Percentiles rank a stretch among this genome's conserved stretches.
These are phyloP conservation scores for Umbelopsis vinacea DNA, from an alignment of 192 early-diverging fungal genomes.

Conservation along the genomic window DNA sequence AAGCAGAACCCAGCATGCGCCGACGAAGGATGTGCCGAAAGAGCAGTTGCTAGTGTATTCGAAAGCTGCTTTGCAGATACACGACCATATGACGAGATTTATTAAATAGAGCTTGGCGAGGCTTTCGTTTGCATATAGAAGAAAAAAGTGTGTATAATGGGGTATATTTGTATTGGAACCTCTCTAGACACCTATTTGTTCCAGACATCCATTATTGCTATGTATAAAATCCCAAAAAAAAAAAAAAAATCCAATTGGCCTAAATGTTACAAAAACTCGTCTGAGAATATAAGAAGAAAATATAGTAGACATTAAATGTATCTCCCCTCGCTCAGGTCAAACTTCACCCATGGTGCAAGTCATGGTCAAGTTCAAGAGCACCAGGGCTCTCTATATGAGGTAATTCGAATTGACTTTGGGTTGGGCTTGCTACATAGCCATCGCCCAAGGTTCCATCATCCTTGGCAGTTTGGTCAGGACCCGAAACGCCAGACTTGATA, in stretches of 20 bases:
- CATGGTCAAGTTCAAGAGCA: constrained; percentile 1
- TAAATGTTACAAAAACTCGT: not conserved
- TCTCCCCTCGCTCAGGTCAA: too few species aligned
- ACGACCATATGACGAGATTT: constrained; percentile 96
- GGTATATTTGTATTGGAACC: constrained; percentile 26
- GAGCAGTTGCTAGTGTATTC: constrained; percentile 86
- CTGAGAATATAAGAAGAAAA: too few species aligned
- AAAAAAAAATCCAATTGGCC: constrained; percentile 7
- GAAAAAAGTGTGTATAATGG: not conserved
- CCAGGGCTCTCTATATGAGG: constrained; percentile 3
- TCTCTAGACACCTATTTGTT: constrained; percentile 29
- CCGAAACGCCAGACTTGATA: constrained; percentile 5
- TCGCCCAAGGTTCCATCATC: not conserved
- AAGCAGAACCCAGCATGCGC: constrained; percentile 77
- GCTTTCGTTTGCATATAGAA: not conserved
- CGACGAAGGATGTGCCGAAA: constrained; percentile 77
- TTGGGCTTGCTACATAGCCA: not conserved
- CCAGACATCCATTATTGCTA: constrained; percentile 36
- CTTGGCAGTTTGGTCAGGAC: not conserved
- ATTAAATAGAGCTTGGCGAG: constrained; percentile 43
- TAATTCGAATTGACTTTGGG: constrained; percentile 10
- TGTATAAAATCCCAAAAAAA: constrained; percentile 19
- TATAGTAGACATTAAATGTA: too few species aligned
- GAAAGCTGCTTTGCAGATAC: constrained; percentile 92
- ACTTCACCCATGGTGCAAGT: not conserved